Evolutionary conservation across 164 flowering plant genomes (phyloP).

Genomic region (Sedum album): DNA sequence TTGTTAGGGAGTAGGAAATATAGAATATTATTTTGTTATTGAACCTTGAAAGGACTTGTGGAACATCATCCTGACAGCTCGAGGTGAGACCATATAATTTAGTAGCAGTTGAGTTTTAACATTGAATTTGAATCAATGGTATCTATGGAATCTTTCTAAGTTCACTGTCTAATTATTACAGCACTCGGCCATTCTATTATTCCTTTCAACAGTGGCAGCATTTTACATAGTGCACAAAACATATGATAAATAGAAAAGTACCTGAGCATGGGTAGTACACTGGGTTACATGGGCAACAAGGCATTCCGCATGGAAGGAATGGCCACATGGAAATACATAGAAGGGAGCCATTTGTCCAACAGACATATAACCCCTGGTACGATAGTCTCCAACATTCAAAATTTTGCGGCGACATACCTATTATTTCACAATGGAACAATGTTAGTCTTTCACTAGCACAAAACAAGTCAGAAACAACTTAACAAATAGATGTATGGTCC

Average conservation of each 20-base stretch:
- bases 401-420: slow-evolving; percentile 82
- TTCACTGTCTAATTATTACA: too few relatives aligned
- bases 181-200: not conserved
- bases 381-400: slow-evolving; percentile 39
- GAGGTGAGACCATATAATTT: not conserved
- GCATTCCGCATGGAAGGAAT: slow-evolving; percentile 86
- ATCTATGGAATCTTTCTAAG: not conserved
- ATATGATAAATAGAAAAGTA: slow-evolving; percentile 13
- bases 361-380: slow-evolving; percentile 64
- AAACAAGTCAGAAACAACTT: not conserved
- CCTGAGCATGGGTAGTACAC: slow-evolving; percentile 63
- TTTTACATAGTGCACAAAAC: not conserved
- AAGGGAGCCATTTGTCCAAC: slow-evolving; percentile 92
- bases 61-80: not conserved
- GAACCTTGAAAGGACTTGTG: not conserved
- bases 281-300: slow-evolving; percentile 87
- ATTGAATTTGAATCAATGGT: not conserved
- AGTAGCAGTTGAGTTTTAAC: not conserved
- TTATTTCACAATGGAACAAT: not conserved
- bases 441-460: not conserved
- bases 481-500: not conserved
- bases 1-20: too few relatives aligned
- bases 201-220: not conserved
- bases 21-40: too few relatives aligned
- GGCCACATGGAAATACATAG: slow-evolving; percentile 98